Conservation (phyloP, 192 early-diverging fungal species). For the Powellomyces hirtus region DNA sequence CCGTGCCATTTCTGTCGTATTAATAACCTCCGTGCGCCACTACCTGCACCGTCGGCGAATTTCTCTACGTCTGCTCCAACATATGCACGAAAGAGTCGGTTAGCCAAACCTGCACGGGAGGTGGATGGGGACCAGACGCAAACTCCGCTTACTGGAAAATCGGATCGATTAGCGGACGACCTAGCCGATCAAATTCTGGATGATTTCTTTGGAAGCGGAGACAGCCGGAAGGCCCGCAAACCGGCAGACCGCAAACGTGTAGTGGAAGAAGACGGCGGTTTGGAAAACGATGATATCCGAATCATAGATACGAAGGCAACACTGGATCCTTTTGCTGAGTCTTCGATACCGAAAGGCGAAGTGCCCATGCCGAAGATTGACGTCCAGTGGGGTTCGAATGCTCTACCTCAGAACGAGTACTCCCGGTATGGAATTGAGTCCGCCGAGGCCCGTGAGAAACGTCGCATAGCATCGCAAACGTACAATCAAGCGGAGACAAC, state of each 20-base stretch:
- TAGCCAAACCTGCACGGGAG: background rate
- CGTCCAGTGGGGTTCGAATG: background rate
- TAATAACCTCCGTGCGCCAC: too few relatives aligned
- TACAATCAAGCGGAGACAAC: background rate
- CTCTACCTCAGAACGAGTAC: background rate
- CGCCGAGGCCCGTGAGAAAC: slow-evolving; percentile 1
- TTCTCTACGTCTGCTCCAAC: background rate
- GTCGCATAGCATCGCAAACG: background rate
- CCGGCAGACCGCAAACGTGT: background rate
- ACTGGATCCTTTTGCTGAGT: background rate
- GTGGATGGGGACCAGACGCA: background rate
- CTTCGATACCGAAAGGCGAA: background rate
- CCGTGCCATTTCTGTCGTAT: too few relatives aligned
- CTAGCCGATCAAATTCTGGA: slow-evolving; percentile 11
- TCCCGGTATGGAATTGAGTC: background rate
- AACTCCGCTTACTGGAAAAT: background rate
- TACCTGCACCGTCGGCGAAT: background rate
- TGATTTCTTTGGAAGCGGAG: slow-evolving; percentile 3
- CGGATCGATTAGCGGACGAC: background rate
- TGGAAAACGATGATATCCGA: background rate
- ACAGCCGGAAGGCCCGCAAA: background rate
- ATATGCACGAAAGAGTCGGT: background rate
- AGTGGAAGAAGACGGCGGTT: background rate
- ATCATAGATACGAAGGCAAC: background rate
- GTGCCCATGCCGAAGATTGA: background rate